Evolutionary conservation across 2,329 filamentous ascomycete species (phyloP).

Genomic region (Capronia americana): DNA sequence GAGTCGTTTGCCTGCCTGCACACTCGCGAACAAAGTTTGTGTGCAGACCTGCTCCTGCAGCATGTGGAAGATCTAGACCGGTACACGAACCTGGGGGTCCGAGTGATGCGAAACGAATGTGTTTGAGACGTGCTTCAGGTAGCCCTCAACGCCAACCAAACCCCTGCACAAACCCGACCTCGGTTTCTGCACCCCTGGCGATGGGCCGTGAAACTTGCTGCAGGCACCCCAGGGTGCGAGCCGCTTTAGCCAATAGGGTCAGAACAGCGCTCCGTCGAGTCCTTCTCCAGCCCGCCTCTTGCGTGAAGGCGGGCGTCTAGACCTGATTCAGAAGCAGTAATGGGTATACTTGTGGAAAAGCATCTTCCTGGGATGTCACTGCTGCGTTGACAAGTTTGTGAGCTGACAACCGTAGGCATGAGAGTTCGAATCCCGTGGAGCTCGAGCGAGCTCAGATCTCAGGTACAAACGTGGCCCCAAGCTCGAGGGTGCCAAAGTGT

Average conservation of each 20-base stretch:
- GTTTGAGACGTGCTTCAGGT: conserved; percentile 19
- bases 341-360: not conserved
- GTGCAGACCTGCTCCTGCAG: conserved; percentile 3
- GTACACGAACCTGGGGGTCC: conserved; percentile 13
- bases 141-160: not conserved
- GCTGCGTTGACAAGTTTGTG: not conserved
- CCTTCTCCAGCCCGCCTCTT: not conserved
- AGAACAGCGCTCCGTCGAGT: not conserved
- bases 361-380: not conserved
- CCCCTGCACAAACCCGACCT: conserved; percentile 16
- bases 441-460: conserved; percentile 1
- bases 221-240: not conserved
- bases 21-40: not conserved
- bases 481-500: conserved; percentile 10
- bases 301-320: conserved; percentile 10
- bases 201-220: conserved; percentile 6
- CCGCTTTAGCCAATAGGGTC: not conserved
- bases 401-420: not conserved
- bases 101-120: conserved; percentile 11
- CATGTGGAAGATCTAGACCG: not conserved
- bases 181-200: conserved; percentile 2
- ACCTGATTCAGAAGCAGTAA: not conserved
- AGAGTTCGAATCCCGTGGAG: not conserved
- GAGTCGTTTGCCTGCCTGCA: not conserved
- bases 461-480: conserved; percentile 11